Evolutionary conservation across 2,329 filamentous ascomycete genomes (phyloP), one percentile per base, ranked within the genome.

Genomic region (Ophiocordyceps polyrhachis-furcata): DNA sequence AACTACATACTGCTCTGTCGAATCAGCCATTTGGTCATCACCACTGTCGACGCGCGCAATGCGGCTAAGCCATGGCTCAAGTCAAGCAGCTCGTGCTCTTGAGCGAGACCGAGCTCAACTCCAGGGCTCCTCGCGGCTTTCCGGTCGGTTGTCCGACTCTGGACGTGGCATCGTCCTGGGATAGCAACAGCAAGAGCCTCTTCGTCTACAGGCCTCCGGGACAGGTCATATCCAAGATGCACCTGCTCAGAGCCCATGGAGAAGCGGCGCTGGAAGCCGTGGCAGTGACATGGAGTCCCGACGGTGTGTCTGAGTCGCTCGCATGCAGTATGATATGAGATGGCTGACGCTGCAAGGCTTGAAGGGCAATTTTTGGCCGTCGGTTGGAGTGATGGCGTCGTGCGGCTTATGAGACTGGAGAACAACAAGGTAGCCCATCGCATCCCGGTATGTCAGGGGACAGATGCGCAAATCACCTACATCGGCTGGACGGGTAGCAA

Each of bases 121-220:
- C 69, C 41, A 68, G 69, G 21, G 68, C 76, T 20, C 68, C 73
- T 35, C 63, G 68, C 32, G 65, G 69, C 42, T 71, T 81, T 43
- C 68, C 89, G 31, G 71, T 79, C 23, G 85, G 83, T 61, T 93
- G 86, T 60, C 85, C 88, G 15, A 81, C 79, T 9, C 83, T 93
- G 66, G 85, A 95, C 62, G 70, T 96, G 41, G 70, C 82, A n/a
- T 79, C 81, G 5, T 70, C 87, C 13, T 65, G 64, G 59, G 82
- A 83, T 13, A 74, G 71, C n/a, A 69, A 71, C 15, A 74, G 78
- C 48, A 76, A 76, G 43, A 76, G 78, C 43, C 66, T 95, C 17
- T 71, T 81, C 51, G 77, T 94, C 40, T 88, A 82, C 61, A 74
- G 89, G 43, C 73, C 88, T 15, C 84, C 82, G 48, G 81, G 81